Evolutionary conservation across 805 yeast species (phyloP), one percentile per base, ranked within the genome.

Genomic region (Ogataea ramenticola): DNA sequence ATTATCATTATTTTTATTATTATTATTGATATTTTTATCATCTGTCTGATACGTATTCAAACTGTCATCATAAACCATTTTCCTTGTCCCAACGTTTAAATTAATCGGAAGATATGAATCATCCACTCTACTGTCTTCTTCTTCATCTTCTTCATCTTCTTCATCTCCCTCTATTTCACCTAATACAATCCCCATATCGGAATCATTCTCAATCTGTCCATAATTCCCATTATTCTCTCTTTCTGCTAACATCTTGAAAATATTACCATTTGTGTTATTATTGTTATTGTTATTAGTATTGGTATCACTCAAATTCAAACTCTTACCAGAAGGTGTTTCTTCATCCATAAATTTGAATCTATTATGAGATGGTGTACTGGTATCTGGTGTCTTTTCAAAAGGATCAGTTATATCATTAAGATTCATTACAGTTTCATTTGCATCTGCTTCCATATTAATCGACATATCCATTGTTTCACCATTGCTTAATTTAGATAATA

Each of bases 351-450:
- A 2, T 11, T 14, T 19, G 14, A 30, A 10, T 20, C 35, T 29
- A 14, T 9, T 6, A 3, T 24, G 46, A 3, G 52, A 45, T 12
- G 54, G 56, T 7, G 56, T 54, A n/a, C 47, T 42, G 8, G 51
- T 46, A 17, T 49, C 54, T 1, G 61, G 62, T 2, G 64, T 54
- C 3, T 50, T 58, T 11, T 60, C 64, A 47, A 70, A 70, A 7
- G 75, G 75, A 46, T 70, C 60, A 19, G 39, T 42, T 8, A 24
- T 21, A 17, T 39, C n/a, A 19, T 36, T 31, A 15, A 44, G 15
- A 20, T 29, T 21, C 9, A 36, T 11, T 11, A n/a, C 35, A 16
- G 29, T 26, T 14, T 33, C 17, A n/a, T 41, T 27, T 22, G 22
- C 40, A 10, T 41, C 29, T 7, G 21, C 14, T 11, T 19, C 37